phyloP scores from a whole-genome alignment of 2,329 filamentous ascomycete genomes.

The Decorospora gaudefroyi region DNA sequence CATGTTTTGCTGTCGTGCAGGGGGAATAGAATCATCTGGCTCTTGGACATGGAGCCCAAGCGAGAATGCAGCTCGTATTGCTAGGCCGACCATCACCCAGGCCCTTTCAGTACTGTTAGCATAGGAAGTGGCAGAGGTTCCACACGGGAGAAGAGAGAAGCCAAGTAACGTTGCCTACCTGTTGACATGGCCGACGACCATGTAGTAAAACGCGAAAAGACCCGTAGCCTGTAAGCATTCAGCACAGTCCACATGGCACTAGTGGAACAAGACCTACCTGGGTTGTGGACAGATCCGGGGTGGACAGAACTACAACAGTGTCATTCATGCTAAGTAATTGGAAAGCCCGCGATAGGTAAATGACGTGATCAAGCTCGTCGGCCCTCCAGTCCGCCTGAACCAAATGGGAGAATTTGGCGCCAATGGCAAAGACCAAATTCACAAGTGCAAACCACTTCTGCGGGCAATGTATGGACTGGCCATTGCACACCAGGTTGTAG shows the following conservation, averaged over 20 bases:
- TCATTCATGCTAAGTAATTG: slow-evolving; percentile 18
- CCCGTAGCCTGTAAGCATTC: slow-evolving; percentile 20
- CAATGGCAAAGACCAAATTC: slow-evolving; percentile 50
- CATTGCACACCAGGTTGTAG: slow-evolving; percentile 5
- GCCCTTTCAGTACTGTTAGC: slow-evolving; percentile 32
- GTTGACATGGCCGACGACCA: slow-evolving; percentile 44
- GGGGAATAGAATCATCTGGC: slow-evolving; percentile 17
- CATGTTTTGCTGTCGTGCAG: slow-evolving; percentile 33
- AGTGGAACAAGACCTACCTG: slow-evolving; percentile 21
- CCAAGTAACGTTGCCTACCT: slow-evolving; percentile 4
- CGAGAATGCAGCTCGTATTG: slow-evolving; percentile 39
- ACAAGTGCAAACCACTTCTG: slow-evolving; percentile 42
- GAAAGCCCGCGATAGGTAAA: slow-evolving; percentile 38
- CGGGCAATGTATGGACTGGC: slow-evolving; percentile 8
- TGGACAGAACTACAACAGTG: slow-evolving; percentile 34
- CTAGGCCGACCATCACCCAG: slow-evolving; percentile 40
- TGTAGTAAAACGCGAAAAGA: slow-evolving; percentile 45
- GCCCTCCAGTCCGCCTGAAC: slow-evolving; percentile 25
- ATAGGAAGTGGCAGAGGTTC: background rate
- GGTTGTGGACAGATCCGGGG: slow-evolving; percentile 17
- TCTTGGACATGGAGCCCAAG: slow-evolving; percentile 44
- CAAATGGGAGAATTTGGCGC: slow-evolving; percentile 40
- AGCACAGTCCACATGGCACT: background rate
- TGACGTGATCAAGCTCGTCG: slow-evolving; percentile 32
- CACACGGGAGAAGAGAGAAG: background rate